Conservation (phyloP, 345 rosid genomes). For the Tarenaya hassleriana region DNA sequence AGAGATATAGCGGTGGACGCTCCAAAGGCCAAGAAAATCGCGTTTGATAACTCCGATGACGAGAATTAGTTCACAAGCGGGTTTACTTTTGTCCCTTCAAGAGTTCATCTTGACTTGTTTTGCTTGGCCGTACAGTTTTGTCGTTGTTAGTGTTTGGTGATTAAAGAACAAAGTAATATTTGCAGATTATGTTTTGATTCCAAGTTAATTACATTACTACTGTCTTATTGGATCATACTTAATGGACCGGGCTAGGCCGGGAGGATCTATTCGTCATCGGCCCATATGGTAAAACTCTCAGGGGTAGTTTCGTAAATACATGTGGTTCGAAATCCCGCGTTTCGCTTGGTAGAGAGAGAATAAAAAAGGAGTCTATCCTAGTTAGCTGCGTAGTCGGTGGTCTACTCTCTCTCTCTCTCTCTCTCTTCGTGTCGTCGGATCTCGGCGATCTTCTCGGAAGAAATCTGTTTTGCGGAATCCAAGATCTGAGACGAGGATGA, state of each 20-base stretch:
- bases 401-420: background rate
- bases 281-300: no score
- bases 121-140: no score
- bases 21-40: conserved; percentile 74
- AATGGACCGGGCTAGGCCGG: no score
- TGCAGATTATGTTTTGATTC: no score
- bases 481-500: conserved; percentile 32
- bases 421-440: background rate
- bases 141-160: no score
- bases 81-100: no score
- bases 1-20: conserved; percentile 85
- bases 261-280: no score
- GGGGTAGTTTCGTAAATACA: conserved; percentile 10
- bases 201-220: no score
- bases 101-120: no score
- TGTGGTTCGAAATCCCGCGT: conserved; percentile 12
- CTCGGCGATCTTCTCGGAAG: conserved; percentile 1
- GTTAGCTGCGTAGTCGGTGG: conserved; percentile 10
- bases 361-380: conserved; percentile 8
- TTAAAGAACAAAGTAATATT: no score
- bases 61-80: conserved; percentile 59
- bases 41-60: conserved; percentile 65
- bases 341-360: background rate
- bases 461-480: no score
- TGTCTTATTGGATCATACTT: no score